Evolutionary conservation across 148 eudicot species (phyloP).

Genomic region (Dysphania ambrosioides): DNA sequence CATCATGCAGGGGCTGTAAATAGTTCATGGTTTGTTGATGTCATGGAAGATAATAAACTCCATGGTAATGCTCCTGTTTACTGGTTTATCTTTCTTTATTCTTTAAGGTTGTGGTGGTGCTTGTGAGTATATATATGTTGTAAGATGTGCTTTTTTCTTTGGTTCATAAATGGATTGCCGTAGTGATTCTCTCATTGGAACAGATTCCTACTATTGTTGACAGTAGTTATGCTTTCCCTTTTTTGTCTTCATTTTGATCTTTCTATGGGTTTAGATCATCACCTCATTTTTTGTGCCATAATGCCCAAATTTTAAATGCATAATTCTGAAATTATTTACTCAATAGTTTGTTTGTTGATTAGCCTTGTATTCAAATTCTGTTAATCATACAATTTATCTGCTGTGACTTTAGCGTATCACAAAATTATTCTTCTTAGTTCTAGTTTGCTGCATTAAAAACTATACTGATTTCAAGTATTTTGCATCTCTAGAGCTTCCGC

Average conservation of each 20-base stretch:
- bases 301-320: background rate
- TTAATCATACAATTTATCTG: background rate
- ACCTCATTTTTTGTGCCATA: background rate
- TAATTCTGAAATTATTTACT: background rate
- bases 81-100: constrained; percentile 1
- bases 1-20: constrained; percentile 61
- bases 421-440: background rate
- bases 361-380: background rate
- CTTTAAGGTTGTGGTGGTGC: background rate
- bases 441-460: background rate
- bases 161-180: background rate
- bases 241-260: background rate
- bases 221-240: background rate
- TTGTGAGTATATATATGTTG: background rate
- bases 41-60: constrained; percentile 82
- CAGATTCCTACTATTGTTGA: constrained; percentile 1
- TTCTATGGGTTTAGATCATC: background rate
- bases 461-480: constrained; percentile 12
- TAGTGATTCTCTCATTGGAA: background rate
- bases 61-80: constrained; percentile 53
- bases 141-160: background rate
- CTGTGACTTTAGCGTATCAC: background rate
- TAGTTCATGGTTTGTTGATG: constrained; percentile 56
- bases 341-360: background rate
- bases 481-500: constrained; percentile 65